phyloP scores from a whole-genome alignment of 345 rosid genomes.

The Melaleuca quinquenervia region DNA sequence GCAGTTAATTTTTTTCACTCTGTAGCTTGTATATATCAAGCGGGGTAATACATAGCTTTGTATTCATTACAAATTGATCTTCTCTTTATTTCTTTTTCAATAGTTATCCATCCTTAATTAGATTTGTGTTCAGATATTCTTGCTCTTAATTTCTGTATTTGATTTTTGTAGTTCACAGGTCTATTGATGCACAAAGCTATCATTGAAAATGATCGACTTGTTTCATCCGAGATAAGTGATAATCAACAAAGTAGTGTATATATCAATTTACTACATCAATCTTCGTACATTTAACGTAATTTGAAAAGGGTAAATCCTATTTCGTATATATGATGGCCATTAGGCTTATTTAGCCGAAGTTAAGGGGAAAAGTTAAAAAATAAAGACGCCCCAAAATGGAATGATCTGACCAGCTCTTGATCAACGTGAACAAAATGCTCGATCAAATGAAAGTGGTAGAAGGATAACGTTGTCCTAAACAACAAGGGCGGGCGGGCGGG shows the following conservation, averaged over 20 bases:
- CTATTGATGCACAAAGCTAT: neutral
- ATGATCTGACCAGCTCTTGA: neutral
- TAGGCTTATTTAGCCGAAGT: neutral
- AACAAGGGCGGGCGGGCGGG: neutral
- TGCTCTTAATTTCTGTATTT: neutral
- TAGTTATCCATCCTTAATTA: neutral
- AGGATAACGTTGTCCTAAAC: neutral
- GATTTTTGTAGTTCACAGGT: neutral
- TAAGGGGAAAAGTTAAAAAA: neutral
- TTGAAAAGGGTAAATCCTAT: neutral
- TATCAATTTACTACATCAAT: neutral
- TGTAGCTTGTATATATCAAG: neutral
- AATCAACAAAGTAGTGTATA: neutral
- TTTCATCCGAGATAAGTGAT: neutral
- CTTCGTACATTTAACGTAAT: neutral
- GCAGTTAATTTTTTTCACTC: neutral
- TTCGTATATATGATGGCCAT: neutral
- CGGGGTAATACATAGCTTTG: neutral
- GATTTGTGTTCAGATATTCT: too few species aligned
- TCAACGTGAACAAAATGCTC: neutral
- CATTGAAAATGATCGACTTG: neutral
- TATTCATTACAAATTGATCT: neutral
- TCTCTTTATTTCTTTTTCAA: neutral
- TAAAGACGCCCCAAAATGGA: neutral
- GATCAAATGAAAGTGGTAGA: neutral